Evolutionary conservation across 2,329 filamentous ascomycete genomes (phyloP).

Genomic region (Huntiella savannae): DNA sequence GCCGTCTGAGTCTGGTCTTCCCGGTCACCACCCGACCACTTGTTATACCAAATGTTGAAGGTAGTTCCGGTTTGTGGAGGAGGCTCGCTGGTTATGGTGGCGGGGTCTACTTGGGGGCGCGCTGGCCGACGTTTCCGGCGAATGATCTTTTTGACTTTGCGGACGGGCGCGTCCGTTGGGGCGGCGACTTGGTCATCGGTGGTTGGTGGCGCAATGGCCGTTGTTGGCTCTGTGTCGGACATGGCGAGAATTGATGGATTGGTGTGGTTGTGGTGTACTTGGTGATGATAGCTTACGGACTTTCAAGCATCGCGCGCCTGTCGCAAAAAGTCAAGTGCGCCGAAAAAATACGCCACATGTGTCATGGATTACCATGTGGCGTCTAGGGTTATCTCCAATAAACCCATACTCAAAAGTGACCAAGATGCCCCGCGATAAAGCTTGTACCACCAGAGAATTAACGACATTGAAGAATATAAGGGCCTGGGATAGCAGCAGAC

Average conservation of each 20-base stretch:
- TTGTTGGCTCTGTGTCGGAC: slow-evolving; percentile 1
- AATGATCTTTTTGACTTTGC: slow-evolving; percentile 66
- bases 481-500: slow-evolving; percentile 12
- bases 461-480: background rate
- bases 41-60: slow-evolving; percentile 99
- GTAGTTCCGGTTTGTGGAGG: slow-evolving; percentile 85
- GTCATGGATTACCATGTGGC: no score
- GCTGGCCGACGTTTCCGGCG: slow-evolving; percentile 83
- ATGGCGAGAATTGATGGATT: background rate
- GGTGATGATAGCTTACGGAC: slow-evolving; percentile 8
- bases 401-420: no score
- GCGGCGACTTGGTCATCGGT: background rate
- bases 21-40: slow-evolving; percentile 88
- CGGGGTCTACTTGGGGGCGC: slow-evolving; percentile 74
- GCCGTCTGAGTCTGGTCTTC: slow-evolving; percentile 76
- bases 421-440: no score
- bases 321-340: no score
- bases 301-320: no score
- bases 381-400: no score
- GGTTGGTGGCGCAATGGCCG: background rate
- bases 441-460: no score
- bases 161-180: slow-evolving; percentile 19
- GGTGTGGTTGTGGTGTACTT: background rate
- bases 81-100: slow-evolving; percentile 62
- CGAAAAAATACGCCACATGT: no score